phyloP scores from a whole-genome alignment of 139 green algal species.

The Mychonastes homosphaera region DNA sequence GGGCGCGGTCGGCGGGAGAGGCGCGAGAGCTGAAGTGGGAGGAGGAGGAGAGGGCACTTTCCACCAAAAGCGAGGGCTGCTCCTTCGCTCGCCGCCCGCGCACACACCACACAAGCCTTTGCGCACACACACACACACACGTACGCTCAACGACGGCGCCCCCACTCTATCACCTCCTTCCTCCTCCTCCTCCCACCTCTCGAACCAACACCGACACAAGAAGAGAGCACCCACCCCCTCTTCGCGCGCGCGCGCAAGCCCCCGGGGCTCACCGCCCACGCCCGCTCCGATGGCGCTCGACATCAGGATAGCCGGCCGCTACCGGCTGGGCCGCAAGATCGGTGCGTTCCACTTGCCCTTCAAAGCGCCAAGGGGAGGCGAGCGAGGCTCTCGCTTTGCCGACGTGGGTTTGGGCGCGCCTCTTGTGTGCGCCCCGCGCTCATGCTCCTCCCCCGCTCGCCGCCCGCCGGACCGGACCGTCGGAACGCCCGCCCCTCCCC shows the following conservation, averaged over 20 bases:
- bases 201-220: slow-evolving; percentile 18
- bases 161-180: background rate
- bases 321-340: slow-evolving; percentile 41
- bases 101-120: slow-evolving; percentile 1
- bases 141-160: background rate
- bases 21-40: no score
- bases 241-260: background rate
- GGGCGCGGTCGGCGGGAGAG: no score
- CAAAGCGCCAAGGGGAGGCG: background rate
- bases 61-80: no score
- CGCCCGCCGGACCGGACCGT: no score
- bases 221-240: slow-evolving; percentile 8
- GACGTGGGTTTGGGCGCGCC: no score
- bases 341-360: slow-evolving; percentile 14
- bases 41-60: no score
- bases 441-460: no score
- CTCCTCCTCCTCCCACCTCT: background rate
- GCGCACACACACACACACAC: slow-evolving; percentile 6
- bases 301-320: slow-evolving; percentile 62
- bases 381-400: slow-evolving; percentile 7
- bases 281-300: slow-evolving; percentile 39
- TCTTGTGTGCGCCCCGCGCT: no score
- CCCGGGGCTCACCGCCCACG: background rate
- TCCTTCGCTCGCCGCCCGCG: background rate
- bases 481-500: no score